Conservation (phyloP, 2,329 filamentous ascomycete genomes). For the Ophiostoma sp. region DNA sequence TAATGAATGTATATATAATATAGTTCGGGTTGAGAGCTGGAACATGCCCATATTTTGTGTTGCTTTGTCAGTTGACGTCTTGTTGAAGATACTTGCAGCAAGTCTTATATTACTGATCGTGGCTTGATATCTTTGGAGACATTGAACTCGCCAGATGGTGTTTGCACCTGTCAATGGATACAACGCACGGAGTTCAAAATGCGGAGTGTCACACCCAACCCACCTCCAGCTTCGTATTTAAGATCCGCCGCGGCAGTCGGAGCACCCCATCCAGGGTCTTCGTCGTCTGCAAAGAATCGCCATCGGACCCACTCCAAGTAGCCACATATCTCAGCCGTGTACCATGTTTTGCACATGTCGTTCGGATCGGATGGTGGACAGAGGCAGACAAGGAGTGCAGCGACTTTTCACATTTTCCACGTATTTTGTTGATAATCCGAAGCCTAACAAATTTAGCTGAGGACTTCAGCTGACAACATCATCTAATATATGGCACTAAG, state of each 20-base stretch:
- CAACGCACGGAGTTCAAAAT: neutral
- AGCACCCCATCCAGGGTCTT: conserved; percentile 9
- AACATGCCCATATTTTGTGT: neutral
- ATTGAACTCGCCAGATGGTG: neutral
- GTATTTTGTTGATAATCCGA: neutral
- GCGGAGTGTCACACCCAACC: neutral
- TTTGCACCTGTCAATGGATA: neutral
- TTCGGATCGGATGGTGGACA: neutral
- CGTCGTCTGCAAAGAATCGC: neutral
- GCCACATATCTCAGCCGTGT: neutral
- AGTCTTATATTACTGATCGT: neutral
- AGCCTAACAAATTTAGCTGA: neutral
- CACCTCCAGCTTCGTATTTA: neutral
- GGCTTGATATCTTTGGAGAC: neutral
- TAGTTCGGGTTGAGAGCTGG: neutral
- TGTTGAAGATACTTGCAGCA: neutral
- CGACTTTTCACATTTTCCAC: neutral
- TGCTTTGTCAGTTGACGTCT: neutral
- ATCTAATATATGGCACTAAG: neutral
- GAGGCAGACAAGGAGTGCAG: neutral
- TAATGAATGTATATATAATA: conserved; percentile 12
- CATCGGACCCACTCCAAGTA: neutral
- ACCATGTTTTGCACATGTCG: neutral
- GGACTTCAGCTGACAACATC: neutral
- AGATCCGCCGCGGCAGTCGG: conserved; percentile 1